phyloP scores from a whole-genome alignment of 495 filamentous ascomycete genomes.

The Penicillium turbatum region DNA sequence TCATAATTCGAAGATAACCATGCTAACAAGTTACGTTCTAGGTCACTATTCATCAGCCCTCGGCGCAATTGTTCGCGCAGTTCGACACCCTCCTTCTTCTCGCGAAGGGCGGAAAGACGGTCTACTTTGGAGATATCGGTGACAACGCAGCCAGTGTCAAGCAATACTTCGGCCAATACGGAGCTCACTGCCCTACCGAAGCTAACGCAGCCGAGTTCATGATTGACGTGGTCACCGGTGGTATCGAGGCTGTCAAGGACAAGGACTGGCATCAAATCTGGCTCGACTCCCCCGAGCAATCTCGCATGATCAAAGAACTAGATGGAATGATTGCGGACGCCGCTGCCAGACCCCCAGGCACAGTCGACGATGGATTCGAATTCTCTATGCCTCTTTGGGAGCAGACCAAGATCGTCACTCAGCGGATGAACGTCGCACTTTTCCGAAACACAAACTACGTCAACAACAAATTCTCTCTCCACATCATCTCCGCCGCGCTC shows the following conservation, averaged over 20 bases:
- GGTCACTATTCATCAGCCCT: conserved; percentile 74
- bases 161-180: conserved; percentile 75
- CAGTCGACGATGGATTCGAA: conserved; percentile 40
- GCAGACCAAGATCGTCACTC: conserved; percentile 53
- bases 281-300: conserved; percentile 52
- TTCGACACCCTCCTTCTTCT: conserved; percentile 70
- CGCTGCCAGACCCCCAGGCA: conserved; percentile 28
- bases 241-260: conserved; percentile 27
- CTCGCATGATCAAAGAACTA: conserved; percentile 46
- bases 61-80: conserved; percentile 63
- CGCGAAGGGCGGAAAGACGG: conserved; percentile 62
- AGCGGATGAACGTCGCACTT: conserved; percentile 56
- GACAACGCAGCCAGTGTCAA: conserved; percentile 46
- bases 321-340: conserved; percentile 47
- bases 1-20: background rate
- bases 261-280: conserved; percentile 63
- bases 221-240: conserved; percentile 68
- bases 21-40: background rate
- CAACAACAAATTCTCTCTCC: conserved; percentile 54
- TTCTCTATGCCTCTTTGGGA: conserved; percentile 55
- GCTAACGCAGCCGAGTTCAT: conserved; percentile 89
- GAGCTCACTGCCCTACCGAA: conserved; percentile 66
- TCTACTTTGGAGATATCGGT: conserved; percentile 67
- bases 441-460: conserved; percentile 61
- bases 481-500: conserved; percentile 34